Conservation (phyloP, 2,329 filamentous ascomycete species). For the Sporothrix variecibatus region DNA sequence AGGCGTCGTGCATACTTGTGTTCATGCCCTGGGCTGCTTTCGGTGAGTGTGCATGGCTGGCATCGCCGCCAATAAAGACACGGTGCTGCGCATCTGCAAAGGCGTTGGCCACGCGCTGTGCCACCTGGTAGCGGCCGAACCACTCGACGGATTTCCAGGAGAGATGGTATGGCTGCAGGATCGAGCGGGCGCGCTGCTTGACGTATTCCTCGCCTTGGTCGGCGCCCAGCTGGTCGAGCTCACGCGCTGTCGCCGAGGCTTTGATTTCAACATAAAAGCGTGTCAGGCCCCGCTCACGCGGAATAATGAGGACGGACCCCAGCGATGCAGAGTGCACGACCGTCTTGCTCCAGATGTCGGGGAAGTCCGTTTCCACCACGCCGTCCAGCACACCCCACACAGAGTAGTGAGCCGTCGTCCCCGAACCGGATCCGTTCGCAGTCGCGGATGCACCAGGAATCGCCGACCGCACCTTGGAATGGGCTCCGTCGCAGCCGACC, state of each 20-base stretch:
- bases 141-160: conserved; percentile 63
- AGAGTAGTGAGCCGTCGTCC: background rate
- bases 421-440: background rate
- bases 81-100: conserved; percentile 63
- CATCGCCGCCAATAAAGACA: conserved; percentile 64
- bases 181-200: conserved; percentile 61
- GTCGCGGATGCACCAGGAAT: conserved; percentile 43
- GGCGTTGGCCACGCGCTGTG: conserved; percentile 67
- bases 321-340: conserved; percentile 66
- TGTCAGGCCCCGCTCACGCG: conserved; percentile 71
- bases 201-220: conserved; percentile 61
- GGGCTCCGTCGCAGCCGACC: background rate
- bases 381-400: conserved; percentile 37
- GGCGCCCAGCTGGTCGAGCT: background rate
- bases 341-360: conserved; percentile 74
- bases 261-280: conserved; percentile 63
- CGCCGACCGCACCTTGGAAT: background rate
- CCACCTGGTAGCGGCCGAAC: conserved; percentile 72
- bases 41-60: conserved; percentile 66
- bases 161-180: conserved; percentile 58
- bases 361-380: conserved; percentile 58
- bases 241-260: conserved; percentile 31
- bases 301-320: conserved; percentile 70
- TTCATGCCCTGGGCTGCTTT: conserved; percentile 68
- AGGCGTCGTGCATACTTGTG: conserved; percentile 61